Base-by-base conservation (phyloP, 345 rosid genomes). In the Linum tenue region DNA sequence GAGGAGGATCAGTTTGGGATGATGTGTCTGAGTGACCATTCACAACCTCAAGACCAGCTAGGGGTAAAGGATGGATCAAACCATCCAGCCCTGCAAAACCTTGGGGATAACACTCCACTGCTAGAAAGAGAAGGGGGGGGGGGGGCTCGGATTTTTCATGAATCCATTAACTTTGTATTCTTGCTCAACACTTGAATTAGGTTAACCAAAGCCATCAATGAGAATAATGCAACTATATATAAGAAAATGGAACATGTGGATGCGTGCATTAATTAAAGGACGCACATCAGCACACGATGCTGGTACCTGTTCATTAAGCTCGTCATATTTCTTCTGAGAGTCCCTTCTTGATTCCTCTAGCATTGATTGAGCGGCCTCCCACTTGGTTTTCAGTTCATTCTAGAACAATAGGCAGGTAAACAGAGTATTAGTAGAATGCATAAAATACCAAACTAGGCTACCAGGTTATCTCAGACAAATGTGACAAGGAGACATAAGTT, bases 261-360 rank as follows among this genome's bases (percentile, higher is more conserved):
- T 60, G 50, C 55, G 39, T 9, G 39, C 51, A 14, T 31, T 8
- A 62, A 2, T 4, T 2, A 2, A 5, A n/a, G 17, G 59, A 67
- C 5, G n/a, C 15, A 15, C 36, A 58, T 31, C 8, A 10, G 7
- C 5, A 56, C 17, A 62, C 15, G 37, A 15, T 50, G 66, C 17
- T 68, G 63, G 42, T 8, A 90, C 99, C 97, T 94, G 99, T 69
- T 88, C 96, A 61, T 90, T 80, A 51, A 94, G 81, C 70, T 94
- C 97, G 39, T 74, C 51, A 73, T 82, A 88, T 76, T 85, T 88
- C 71, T 74, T 86, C 76, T 86, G 91, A 71, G 92, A 83, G 72
- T 77, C 77, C 69, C 77, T 78, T 79, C 80, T 90, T 44, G 77
- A 80, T 73, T 80, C 84, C 71, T 85, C 86, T 5, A 94, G 76